Percentiles rank a stretch among this genome's conserved stretches.
Evolutionary conservation across 2,329 filamentous ascomycete species (phyloP).

Genomic region (Elsinoe perseae): DNA sequence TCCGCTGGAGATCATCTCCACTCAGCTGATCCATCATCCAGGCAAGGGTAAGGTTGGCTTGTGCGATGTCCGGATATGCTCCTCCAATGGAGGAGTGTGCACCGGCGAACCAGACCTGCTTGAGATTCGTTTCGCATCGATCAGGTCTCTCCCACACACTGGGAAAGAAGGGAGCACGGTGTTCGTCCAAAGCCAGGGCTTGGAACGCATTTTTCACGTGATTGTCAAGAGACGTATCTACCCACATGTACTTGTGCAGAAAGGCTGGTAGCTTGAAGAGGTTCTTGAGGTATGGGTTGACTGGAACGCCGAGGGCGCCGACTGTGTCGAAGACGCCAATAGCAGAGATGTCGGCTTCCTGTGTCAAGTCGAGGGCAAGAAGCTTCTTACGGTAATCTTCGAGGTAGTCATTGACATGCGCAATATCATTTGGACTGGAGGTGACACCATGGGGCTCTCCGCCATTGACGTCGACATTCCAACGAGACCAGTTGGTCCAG

Average conservation of each 20-base stretch:
- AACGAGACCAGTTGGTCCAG: slow-evolving; percentile 17
- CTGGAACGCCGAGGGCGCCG: slow-evolving; percentile 31
- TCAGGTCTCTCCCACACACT: slow-evolving; percentile 40
- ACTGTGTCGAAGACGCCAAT: slow-evolving; percentile 47
- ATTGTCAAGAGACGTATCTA: slow-evolving; percentile 29
- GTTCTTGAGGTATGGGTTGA: slow-evolving; percentile 28
- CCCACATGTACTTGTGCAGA: slow-evolving; percentile 29
- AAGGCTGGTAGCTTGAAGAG: slow-evolving; percentile 22
- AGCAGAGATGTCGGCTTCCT: slow-evolving; percentile 33
- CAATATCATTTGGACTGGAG: slow-evolving; percentile 13
- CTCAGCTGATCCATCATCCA: slow-evolving; percentile 37
- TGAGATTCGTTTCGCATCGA: slow-evolving; percentile 31
- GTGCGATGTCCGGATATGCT: slow-evolving; percentile 30
- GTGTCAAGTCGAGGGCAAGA: slow-evolving; percentile 19
- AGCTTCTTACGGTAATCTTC: slow-evolving; percentile 19
- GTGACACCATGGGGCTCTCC: slow-evolving; percentile 6
- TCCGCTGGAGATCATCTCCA: slow-evolving; percentile 23
- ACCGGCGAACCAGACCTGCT: slow-evolving; percentile 52
- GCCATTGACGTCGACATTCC: slow-evolving; percentile 11
- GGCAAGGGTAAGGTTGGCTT: slow-evolving; percentile 34
- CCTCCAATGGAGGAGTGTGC: slow-evolving; percentile 48
- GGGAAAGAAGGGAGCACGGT: slow-evolving; percentile 43
- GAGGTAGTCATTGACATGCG: slow-evolving; percentile 16
- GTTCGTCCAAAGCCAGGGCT: slow-evolving; percentile 48
- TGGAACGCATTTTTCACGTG: slow-evolving; percentile 49